A percentile compares a stretch with the other conserved stretches of the same genome.
Conservation (phyloP, 31 red algal genomes). For the Asparagopsis taxiformis region DNA sequence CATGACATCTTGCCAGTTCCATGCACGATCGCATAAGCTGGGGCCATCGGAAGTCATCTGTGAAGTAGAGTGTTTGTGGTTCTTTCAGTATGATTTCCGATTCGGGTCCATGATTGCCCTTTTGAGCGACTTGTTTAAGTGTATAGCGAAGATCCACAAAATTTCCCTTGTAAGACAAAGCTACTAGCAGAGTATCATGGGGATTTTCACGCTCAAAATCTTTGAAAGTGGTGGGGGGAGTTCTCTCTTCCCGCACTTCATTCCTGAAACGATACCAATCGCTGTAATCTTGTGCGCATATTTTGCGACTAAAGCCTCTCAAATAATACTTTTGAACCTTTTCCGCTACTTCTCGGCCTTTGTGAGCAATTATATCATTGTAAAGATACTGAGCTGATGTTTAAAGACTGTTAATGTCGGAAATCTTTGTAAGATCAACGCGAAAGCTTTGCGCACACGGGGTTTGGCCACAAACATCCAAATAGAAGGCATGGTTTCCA, state of each 20-base stretch:
- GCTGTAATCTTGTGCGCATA: background rate
- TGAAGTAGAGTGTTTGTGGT: background rate
- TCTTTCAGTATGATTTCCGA: slow-evolving; percentile 13
- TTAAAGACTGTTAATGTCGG: background rate
- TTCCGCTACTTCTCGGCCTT: slow-evolving; percentile 12
- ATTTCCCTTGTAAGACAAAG: slow-evolving; percentile 27
- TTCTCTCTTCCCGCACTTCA: slow-evolving; percentile 10
- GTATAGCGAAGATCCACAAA: slow-evolving; percentile 26
- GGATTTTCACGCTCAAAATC: no score
- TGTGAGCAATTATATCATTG: background rate
- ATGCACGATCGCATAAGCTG: slow-evolving; percentile 31
- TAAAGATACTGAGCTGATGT: background rate
- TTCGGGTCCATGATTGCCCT: background rate
- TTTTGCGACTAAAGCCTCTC: no score
- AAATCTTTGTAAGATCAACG: slow-evolving; percentile 7
- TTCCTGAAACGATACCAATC: slow-evolving; percentile 12
- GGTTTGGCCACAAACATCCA: background rate
- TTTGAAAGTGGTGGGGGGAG: no score
- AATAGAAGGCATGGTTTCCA: slow-evolving; percentile 9
- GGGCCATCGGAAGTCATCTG: slow-evolving; percentile 30
- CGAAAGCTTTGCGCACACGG: background rate
- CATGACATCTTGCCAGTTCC: no score
- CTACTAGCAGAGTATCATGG: slow-evolving; percentile 9
- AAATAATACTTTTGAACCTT: slow-evolving; percentile 2
- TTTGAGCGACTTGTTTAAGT: slow-evolving; percentile 2